These are phyloP conservation scores for Tetrastigma voinierianum DNA, from an alignment of 164 flowering plant genomes.

Conservation along the genomic window DNA sequence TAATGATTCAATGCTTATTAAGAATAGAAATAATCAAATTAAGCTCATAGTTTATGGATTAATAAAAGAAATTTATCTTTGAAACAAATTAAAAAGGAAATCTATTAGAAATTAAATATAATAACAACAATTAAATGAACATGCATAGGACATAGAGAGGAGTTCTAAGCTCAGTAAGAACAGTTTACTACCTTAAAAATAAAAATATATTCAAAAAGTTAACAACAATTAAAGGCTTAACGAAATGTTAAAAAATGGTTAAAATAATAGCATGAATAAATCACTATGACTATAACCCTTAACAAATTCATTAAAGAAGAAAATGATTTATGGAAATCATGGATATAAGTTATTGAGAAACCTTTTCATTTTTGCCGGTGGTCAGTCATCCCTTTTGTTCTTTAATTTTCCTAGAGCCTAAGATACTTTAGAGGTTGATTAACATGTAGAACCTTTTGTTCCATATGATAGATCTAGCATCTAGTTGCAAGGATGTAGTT, in stretches of 20 bases:
- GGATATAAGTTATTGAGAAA: neutral
- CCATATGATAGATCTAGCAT: too few relatives aligned
- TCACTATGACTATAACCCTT: neutral
- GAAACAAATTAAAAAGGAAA: neutral
- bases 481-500: constrained; percentile 9
- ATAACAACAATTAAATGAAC: too few relatives aligned
- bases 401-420: constrained; percentile 8
- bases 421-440: constrained; percentile 9
- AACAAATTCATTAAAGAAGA: neutral
- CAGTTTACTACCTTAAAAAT: too few relatives aligned
- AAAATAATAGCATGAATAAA: neutral
- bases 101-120: too few relatives aligned
- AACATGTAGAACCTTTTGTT: constrained; percentile 7
- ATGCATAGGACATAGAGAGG: too few relatives aligned
- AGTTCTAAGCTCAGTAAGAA: too few relatives aligned
- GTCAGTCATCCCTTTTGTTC: constrained; percentile 5
- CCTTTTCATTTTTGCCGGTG: constrained; percentile 5
- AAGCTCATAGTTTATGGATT: neutral
- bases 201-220: too few relatives aligned
- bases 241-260: neutral
- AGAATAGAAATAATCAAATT: too few relatives aligned
- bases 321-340: neutral
- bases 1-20: too few relatives aligned
- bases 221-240: too few relatives aligned
- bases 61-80: neutral